These are phyloP conservation scores for Sarcomyxa edulis DNA, from an alignment of 768 basidiomycete genomes.

Conservation along the genomic window DNA sequence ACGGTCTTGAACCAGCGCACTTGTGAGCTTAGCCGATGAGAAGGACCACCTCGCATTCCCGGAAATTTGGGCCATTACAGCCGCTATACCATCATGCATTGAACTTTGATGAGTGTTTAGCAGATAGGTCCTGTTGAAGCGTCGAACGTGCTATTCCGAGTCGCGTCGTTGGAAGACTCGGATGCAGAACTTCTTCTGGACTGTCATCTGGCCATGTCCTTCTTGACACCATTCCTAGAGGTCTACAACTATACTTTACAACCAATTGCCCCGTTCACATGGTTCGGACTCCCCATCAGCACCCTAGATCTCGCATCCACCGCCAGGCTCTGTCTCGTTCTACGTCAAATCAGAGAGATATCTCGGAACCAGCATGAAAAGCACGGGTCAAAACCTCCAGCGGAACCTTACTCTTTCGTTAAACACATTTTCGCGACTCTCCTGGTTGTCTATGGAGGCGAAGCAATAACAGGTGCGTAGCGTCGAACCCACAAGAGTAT, in stretches of 20 bases:
- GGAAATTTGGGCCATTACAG: constrained; percentile 76
- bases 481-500: too few species aligned
- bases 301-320: constrained; percentile 66
- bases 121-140: not conserved
- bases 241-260: constrained; percentile 47
- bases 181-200: constrained; percentile 5
- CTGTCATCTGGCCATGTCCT: constrained; percentile 20
- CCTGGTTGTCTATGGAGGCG: constrained; percentile 75
- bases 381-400: constrained; percentile 23
- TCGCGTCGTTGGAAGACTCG: not conserved
- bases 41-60: constrained; percentile 73
- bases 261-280: constrained; percentile 62
- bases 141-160: not conserved
- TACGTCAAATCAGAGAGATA: constrained; percentile 62
- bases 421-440: constrained; percentile 54
- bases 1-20: constrained; percentile 93
- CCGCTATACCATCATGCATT: constrained; percentile 55
- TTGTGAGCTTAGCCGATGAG: constrained; percentile 53
- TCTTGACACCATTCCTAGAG: constrained; percentile 38
- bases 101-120: not conserved
- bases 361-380: constrained; percentile 37
- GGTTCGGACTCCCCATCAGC: constrained; percentile 54
- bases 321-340: constrained; percentile 61
- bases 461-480: constrained; percentile 61
- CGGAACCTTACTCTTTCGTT: constrained; percentile 51